Evolutionary conservation across 2,329 filamentous ascomycete species (phyloP).

Genomic region (Penicillium brevicompactum): DNA sequence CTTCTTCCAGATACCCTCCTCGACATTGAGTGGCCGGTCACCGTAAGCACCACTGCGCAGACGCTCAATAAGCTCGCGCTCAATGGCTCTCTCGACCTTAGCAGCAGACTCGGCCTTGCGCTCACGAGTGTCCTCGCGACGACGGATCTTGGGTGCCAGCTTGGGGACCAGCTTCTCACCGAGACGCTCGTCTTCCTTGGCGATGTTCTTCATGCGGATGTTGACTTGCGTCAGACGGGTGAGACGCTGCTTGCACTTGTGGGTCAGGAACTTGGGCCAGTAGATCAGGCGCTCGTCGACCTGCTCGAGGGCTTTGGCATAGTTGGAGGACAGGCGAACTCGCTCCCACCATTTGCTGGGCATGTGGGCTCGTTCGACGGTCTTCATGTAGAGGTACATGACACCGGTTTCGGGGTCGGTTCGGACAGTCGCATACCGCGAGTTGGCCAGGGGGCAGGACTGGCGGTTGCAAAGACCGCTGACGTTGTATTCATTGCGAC

Average conservation of each 20-base stretch:
- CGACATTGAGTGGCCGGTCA: slow-evolving; percentile 90
- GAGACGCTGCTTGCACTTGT: slow-evolving; percentile 95
- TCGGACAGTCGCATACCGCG: slow-evolving; percentile 88
- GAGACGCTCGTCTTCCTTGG: slow-evolving; percentile 83
- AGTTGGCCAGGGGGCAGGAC: slow-evolving; percentile 88
- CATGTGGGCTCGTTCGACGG: slow-evolving; percentile 82
- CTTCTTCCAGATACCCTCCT: slow-evolving; percentile 95
- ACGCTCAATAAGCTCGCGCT: slow-evolving; percentile 89
- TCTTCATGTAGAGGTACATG: slow-evolving; percentile 97
- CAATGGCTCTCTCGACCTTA: slow-evolving; percentile 93
- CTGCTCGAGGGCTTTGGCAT: slow-evolving; percentile 83
- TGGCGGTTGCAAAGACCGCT: slow-evolving; percentile 82
- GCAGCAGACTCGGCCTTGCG: slow-evolving; percentile 78
- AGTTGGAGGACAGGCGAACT: slow-evolving; percentile 87
- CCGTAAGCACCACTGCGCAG: slow-evolving; percentile 91
- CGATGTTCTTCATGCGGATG: slow-evolving; percentile 73
- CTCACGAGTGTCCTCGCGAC: slow-evolving; percentile 74
- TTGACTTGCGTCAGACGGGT: slow-evolving; percentile 90
- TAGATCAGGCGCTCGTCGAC: slow-evolving; percentile 85
- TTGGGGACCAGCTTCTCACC: slow-evolving; percentile 88
- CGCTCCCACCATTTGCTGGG: slow-evolving; percentile 94
- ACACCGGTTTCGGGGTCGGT: slow-evolving; percentile 76
- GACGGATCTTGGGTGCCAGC: slow-evolving; percentile 84
- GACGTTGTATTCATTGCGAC: slow-evolving; percentile 91
- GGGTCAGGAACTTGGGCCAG: slow-evolving; percentile 89